Percentiles rank a stretch among this genome's conserved stretches.
Evolutionary conservation across 164 flowering plant genomes (phyloP).

Genomic region (Annona squamosa): DNA sequence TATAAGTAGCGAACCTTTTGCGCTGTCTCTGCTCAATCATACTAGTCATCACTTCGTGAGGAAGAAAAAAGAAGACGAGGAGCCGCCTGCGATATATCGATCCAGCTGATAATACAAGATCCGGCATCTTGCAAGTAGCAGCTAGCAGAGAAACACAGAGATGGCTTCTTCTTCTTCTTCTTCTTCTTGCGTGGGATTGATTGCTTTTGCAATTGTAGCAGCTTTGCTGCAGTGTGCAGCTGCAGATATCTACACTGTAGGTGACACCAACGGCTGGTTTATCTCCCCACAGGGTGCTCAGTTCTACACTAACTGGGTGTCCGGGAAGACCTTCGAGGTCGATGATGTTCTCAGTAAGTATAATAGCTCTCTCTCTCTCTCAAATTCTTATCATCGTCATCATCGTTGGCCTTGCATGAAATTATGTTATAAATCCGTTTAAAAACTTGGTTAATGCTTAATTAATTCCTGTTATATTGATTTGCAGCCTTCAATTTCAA

Average conservation of each 20-base stretch:
- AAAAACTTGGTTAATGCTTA: not conserved
- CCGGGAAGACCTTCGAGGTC: conserved; percentile 7
- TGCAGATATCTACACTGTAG: conserved; percentile 9
- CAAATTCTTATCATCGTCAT: not conserved
- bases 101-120: conserved; percentile 15
- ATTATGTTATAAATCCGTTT: not conserved
- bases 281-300: conserved; percentile 7
- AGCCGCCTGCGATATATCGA: not conserved
- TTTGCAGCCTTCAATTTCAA: conserved; percentile 28
- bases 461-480: not conserved
- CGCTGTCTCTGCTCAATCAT: not conserved
- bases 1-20: not conserved
- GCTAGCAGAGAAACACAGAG: not conserved
- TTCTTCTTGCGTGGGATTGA: conserved; percentile 7
- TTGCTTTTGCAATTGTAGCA: conserved; percentile 4
- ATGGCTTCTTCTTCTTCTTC: conserved; percentile 12
- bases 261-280: conserved; percentile 14
- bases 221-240: conserved; percentile 12
- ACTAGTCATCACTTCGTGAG: not conserved
- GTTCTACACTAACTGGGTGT: conserved; percentile 16
- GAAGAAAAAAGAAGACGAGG: not conserved
- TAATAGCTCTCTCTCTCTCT: not conserved
- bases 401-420: not conserved
- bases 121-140: not conserved
- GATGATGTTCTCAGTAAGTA: conserved; percentile 23